Evolutionary conservation across 2,329 filamentous ascomycete genomes (phyloP).

Genomic region (Colletotrichum siamense): DNA sequence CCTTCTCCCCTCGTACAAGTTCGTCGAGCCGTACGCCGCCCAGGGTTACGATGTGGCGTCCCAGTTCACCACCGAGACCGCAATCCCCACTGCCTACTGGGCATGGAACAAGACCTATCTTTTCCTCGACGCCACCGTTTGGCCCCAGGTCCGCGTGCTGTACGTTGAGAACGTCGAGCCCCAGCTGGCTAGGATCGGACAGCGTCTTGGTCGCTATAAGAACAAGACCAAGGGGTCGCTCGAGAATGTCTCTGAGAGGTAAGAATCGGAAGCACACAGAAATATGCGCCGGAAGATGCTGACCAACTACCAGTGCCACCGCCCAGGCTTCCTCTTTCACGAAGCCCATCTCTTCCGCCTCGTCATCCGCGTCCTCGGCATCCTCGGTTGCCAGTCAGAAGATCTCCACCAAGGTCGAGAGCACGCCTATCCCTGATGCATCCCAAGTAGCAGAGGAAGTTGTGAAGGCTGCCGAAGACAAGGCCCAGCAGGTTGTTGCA

Average conservation of each 20-base stretch:
- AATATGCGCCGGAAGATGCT: accelerated
- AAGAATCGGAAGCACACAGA: not conserved
- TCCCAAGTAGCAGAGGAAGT: slow-evolving; percentile 21
- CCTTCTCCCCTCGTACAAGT: slow-evolving; percentile 76
- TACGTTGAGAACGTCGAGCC: slow-evolving; percentile 95
- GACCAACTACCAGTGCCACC: not conserved
- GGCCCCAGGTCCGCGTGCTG: slow-evolving; percentile 79
- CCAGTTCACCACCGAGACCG: slow-evolving; percentile 70
- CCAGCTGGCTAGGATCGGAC: slow-evolving; percentile 89
- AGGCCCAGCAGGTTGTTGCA: slow-evolving; percentile 40
- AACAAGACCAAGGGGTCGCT: slow-evolving; percentile 43
- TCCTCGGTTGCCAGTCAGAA: slow-evolving; percentile 25
- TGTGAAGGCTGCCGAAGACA: slow-evolving; percentile 8
- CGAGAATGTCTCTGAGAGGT: slow-evolving; percentile 40
- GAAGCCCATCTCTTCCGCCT: slow-evolving; percentile 37
- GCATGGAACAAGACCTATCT: slow-evolving; percentile 71
- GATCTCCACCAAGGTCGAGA: slow-evolving; percentile 18
- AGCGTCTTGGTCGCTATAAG: slow-evolving; percentile 81
- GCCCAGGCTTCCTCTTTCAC: slow-evolving; percentile 45
- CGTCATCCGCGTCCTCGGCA: slow-evolving; percentile 26
- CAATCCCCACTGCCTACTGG: slow-evolving; percentile 75
- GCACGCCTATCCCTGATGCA: slow-evolving; percentile 20
- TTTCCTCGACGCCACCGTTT: slow-evolving; percentile 79
- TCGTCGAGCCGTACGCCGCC: slow-evolving; percentile 75
- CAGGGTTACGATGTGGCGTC: slow-evolving; percentile 72